phyloP scores from a whole-genome alignment of 2,329 filamentous ascomycete genomes.

The Penicillium sp. region DNA sequence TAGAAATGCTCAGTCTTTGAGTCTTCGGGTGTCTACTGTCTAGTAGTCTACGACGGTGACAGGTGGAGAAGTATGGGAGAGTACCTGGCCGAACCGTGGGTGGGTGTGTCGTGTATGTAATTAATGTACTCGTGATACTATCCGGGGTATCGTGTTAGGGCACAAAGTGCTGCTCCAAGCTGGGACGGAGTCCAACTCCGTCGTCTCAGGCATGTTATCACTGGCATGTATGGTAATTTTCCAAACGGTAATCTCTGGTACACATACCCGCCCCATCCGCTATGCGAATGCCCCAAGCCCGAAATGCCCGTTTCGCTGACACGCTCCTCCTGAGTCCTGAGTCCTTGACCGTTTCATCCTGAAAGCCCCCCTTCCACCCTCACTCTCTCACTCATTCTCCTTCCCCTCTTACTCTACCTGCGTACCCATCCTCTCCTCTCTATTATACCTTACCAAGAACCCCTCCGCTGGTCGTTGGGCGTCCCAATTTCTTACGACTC shows the following conservation, averaged over 20 bases:
- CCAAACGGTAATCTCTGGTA: not conserved
- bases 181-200: not conserved
- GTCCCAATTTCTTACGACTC: constrained; percentile 1
- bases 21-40: no score
- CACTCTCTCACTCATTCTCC: constrained; percentile 2
- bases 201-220: not conserved
- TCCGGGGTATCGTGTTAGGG: not conserved
- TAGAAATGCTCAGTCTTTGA: not conserved
- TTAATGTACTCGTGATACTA: not conserved
- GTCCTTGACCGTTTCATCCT: constrained; percentile 3
- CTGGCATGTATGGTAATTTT: not conserved
- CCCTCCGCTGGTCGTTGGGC: constrained; percentile 25
- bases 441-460: not conserved
- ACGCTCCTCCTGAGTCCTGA: not conserved
- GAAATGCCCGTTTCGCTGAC: not conserved
- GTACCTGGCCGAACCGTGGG: not conserved
- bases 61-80: not conserved
- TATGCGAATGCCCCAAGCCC: not conserved
- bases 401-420: not conserved
- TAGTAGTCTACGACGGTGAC: no score
- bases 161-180: not conserved
- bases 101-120: not conserved
- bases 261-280: not conserved
- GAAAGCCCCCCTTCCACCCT: not conserved
- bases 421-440: not conserved